Conservation (phyloP, 106 monocot genomes). For the Apostasia shenzhenica region DNA sequence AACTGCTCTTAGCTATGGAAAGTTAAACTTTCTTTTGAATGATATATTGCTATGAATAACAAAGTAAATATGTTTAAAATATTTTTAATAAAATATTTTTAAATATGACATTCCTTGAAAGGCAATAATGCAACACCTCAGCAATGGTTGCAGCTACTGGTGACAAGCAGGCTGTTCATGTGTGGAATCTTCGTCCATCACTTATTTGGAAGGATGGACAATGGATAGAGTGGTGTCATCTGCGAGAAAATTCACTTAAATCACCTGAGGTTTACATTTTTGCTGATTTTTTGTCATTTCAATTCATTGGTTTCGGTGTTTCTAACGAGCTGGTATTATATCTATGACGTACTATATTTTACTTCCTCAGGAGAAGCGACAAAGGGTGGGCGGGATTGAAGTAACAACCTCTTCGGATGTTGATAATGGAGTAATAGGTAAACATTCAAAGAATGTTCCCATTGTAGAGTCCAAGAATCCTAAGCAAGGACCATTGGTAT, state of each 20-base stretch:
- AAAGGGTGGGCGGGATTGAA: conserved; percentile 38
- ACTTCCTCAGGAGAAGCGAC: conserved; percentile 48
- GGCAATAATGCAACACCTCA: no score
- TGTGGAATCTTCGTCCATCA: conserved; percentile 80
- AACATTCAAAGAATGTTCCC: conserved; percentile 8
- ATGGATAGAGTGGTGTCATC: conserved; percentile 62
- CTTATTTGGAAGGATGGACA: conserved; percentile 89
- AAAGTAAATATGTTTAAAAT: no score
- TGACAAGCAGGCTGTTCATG: conserved; percentile 46
- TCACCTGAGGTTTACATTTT: conserved; percentile 46
- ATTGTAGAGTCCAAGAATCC: conserved; percentile 22
- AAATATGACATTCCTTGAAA: no score
- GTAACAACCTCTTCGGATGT: conserved; percentile 10
- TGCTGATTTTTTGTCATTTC: neutral
- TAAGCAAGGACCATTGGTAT: conserved; percentile 23
- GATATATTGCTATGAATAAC: no score
- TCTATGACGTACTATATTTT: neutral
- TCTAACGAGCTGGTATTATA: neutral
- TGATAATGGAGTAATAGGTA: conserved; percentile 14
- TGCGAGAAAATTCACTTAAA: conserved; percentile 14
- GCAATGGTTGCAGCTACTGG: conserved; percentile 29
- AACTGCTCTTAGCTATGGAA: no score
- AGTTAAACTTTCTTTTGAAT: no score
- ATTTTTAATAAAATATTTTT: no score
- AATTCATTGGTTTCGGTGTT: neutral